These are phyloP conservation scores for Desmodesmus armatus DNA, from an alignment of 139 green algal species.

Conservation along the genomic window DNA sequence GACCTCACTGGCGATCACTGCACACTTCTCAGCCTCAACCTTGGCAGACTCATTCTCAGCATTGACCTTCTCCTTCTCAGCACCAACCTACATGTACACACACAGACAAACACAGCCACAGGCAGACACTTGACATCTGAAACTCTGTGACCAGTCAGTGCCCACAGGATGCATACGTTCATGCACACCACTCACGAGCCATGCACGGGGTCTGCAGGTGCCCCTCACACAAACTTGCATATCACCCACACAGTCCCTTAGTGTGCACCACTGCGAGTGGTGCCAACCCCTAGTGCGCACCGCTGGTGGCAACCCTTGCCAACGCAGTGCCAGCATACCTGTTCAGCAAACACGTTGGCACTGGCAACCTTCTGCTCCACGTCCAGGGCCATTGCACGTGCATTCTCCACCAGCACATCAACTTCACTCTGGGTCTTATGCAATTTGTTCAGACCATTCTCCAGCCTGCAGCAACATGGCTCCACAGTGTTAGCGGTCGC, in stretches of 20 bases:
- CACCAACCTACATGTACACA: slow-evolving; percentile 56
- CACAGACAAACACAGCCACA: background rate
- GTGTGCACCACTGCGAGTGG: background rate
- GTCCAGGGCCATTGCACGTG: slow-evolving; percentile 86
- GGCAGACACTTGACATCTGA: too few species aligned
- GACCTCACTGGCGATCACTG: slow-evolving; percentile 83
- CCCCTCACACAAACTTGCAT: too few species aligned
- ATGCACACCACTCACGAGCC: too few species aligned
- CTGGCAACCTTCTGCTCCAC: slow-evolving; percentile 89
- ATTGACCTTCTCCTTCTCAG: slow-evolving; percentile 93
- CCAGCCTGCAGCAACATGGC: slow-evolving; percentile 61
- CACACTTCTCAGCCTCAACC: slow-evolving; percentile 90
- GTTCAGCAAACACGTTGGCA: slow-evolving; percentile 86
- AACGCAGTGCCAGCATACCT: slow-evolving; percentile 64
- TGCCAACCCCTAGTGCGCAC: slow-evolving; percentile 9
- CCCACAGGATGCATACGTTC: too few species aligned
- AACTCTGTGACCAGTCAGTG: too few species aligned
- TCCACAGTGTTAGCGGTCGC: too few species aligned
- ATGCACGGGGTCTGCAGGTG: too few species aligned
- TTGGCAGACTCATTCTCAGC: slow-evolving; percentile 81
- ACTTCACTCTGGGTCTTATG: slow-evolving; percentile 84
- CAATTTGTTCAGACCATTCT: slow-evolving; percentile 89
- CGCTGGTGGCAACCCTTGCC: background rate
- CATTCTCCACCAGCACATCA: slow-evolving; percentile 89
- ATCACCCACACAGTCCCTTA: too few species aligned